These are phyloP conservation scores for Phytophthora podocarpi DNA, from an alignment of 352 stramenopile genomes.

Conservation along the genomic window DNA sequence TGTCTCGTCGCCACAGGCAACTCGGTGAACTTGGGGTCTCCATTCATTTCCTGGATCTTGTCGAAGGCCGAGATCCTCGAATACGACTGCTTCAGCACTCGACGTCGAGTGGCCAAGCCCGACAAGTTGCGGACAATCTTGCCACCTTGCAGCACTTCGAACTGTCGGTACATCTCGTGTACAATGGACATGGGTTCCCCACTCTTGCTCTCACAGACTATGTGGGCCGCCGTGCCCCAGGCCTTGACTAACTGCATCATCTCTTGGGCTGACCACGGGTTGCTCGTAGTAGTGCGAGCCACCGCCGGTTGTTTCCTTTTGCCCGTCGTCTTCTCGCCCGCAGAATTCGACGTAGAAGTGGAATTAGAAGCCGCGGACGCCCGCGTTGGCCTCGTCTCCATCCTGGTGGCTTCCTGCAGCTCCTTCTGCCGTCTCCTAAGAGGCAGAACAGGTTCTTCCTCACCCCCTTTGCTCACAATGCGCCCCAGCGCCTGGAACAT, in stretches of 20 bases:
- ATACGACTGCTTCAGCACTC: slow-evolving; percentile 39
- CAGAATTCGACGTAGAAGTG: not conserved
- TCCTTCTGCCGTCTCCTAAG: slow-evolving; percentile 15
- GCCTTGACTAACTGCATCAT: slow-evolving; percentile 36
- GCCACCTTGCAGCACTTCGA: slow-evolving; percentile 27
- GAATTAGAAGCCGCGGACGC: not conserved
- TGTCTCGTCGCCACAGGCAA: slow-evolving; percentile 17
- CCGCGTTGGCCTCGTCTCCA: slow-evolving; percentile 17
- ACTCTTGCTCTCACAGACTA: slow-evolving; percentile 20
- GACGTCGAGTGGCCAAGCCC: slow-evolving; percentile 28
- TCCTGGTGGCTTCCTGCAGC: slow-evolving; percentile 5
- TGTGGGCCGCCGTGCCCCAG: slow-evolving; percentile 27
- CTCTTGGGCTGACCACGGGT: slow-evolving; percentile 34
- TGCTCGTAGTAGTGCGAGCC: slow-evolving; percentile 3
- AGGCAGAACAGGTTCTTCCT: slow-evolving; percentile 6
- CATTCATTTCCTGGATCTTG: slow-evolving; percentile 41
- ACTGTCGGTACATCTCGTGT: slow-evolving; percentile 38
- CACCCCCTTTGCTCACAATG: slow-evolving; percentile 27
- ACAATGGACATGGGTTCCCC: slow-evolving; percentile 32
- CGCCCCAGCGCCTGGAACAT: slow-evolving; percentile 31
- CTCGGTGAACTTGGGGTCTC: slow-evolving; percentile 27
- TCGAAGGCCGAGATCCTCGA: slow-evolving; percentile 35
- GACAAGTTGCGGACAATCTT: slow-evolving; percentile 31
- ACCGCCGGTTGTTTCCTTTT: slow-evolving; percentile 15
- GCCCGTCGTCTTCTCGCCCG: not conserved